Percentiles rank a stretch among this genome's conserved stretches.
These are phyloP conservation scores for Tolypocladium guangdongense DNA, from an alignment of 2,329 filamentous ascomycete genomes.

Conservation along the genomic window DNA sequence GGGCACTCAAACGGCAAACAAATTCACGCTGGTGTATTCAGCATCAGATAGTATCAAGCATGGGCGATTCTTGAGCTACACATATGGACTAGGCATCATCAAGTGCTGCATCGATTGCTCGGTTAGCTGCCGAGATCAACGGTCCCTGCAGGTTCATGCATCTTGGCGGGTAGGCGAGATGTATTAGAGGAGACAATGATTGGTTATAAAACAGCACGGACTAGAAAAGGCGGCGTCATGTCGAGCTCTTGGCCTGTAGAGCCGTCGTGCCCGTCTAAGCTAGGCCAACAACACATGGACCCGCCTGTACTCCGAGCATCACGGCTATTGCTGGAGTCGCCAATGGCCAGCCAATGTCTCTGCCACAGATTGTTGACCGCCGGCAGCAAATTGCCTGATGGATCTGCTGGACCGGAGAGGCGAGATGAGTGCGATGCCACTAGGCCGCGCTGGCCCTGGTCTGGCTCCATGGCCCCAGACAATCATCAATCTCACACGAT, in stretches of 20 bases:
- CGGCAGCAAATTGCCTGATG: not conserved
- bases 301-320: no score
- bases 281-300: not conserved
- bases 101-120: not conserved
- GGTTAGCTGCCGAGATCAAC: not conserved
- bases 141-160: not conserved
- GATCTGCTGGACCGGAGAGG: not conserved
- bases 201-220: no score
- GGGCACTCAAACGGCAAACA: no score
- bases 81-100: no score
- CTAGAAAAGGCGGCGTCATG: no score
- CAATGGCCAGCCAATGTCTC: not conserved
- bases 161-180: not conserved
- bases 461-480: not conserved
- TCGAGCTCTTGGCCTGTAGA: no score
- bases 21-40: no score
- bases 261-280: not conserved
- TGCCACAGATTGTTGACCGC: not conserved
- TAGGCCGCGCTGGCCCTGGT: not conserved
- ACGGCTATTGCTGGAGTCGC: not conserved
- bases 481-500: not conserved
- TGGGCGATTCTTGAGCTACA: not conserved
- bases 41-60: no score
- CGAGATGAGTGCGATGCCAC: not conserved
- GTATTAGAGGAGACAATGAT: no score